Evolutionary conservation across 2,329 filamentous ascomycete genomes (phyloP).

Genomic region (Neurospora sp.): DNA sequence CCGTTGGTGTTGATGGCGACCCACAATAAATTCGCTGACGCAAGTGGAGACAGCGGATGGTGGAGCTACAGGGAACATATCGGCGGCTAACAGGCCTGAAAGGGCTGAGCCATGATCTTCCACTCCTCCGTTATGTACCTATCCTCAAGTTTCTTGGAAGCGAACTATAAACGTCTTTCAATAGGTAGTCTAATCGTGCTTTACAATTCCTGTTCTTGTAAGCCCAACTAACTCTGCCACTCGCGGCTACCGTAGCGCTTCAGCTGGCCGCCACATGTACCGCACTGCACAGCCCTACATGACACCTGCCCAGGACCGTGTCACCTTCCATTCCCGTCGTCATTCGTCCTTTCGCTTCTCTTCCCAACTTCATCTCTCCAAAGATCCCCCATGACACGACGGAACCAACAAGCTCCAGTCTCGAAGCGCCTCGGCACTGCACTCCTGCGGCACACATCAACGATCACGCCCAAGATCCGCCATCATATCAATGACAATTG

Average conservation of each 20-base stretch:
- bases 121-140: not conserved
- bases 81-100: not conserved
- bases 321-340: not conserved
- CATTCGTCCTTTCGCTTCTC: not conserved
- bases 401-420: not conserved
- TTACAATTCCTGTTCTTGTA: not conserved
- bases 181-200: too few relatives aligned
- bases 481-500: not conserved
- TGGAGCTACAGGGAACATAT: not conserved
- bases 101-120: not conserved
- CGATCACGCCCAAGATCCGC: not conserved
- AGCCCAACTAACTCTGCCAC: not conserved
- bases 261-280: not conserved
- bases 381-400: not conserved
- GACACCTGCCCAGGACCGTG: not conserved
- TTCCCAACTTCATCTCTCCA: not conserved
- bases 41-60: not conserved
- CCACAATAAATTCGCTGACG: not conserved
- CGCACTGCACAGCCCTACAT: not conserved
- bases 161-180: too few relatives aligned
- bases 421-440: not conserved
- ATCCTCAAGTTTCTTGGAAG: too few relatives aligned
- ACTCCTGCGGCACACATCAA: not conserved
- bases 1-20: not conserved
- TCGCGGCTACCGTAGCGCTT: not conserved